Conservation (phyloP, 2,329 filamentous ascomycete genomes). For the Pseudocercospora cruenta region DNA sequence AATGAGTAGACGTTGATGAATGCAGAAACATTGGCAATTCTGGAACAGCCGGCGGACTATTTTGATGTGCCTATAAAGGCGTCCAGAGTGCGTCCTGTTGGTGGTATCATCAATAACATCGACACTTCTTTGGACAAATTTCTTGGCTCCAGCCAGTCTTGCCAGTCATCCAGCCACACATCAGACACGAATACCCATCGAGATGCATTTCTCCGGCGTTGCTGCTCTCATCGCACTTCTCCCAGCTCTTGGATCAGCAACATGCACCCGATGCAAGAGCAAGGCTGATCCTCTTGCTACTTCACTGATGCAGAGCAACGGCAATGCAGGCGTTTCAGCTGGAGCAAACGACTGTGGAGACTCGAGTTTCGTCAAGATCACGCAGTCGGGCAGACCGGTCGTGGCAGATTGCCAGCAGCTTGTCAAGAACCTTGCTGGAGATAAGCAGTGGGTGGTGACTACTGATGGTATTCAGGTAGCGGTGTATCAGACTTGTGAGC, state of each 20-base stretch:
- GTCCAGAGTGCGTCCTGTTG: background rate
- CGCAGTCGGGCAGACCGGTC: background rate
- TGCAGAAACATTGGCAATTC: background rate
- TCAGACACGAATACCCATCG: background rate
- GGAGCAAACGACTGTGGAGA: constrained; percentile 21
- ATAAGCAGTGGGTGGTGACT: background rate
- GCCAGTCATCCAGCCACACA: background rate
- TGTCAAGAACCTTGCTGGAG: background rate
- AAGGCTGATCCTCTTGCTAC: background rate
- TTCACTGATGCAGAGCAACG: background rate
- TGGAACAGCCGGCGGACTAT: background rate
- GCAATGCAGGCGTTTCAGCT: constrained; percentile 12
- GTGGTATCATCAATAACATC: background rate
- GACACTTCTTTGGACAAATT: background rate
- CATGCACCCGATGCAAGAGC: constrained; percentile 1
- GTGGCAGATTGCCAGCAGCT: constrained; percentile 11
- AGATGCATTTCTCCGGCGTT: background rate
- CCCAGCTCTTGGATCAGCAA: background rate
- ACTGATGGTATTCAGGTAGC: background rate
- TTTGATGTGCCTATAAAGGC: background rate
- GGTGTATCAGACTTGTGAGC: constrained; percentile 10
- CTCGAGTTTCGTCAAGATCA: constrained; percentile 16
- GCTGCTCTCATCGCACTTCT: background rate
- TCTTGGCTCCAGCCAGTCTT: background rate
- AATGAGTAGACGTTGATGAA: background rate